Conservation (phyloP, 2,329 filamentous ascomycete species). For the Diaporthe sp. region DNA sequence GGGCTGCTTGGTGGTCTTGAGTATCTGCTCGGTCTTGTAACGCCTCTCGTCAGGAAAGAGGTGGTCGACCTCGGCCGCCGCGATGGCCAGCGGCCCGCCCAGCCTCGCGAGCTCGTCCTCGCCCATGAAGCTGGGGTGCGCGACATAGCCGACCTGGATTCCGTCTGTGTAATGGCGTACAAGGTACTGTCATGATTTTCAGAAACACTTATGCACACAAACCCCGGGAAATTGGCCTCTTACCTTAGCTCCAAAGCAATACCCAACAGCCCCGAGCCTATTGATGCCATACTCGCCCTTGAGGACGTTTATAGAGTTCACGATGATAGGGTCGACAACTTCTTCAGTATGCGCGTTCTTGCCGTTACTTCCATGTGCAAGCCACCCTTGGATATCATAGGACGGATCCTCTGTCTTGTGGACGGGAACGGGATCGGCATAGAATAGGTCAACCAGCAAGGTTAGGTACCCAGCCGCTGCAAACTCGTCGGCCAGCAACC, state of each 20-base stretch:
- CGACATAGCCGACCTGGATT: neutral
- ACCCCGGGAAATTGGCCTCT: neutral
- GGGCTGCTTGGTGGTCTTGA: neutral
- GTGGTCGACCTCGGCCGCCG: neutral
- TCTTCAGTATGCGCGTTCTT: neutral
- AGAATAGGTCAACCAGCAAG: conserved; percentile 2
- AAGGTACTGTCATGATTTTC: neutral
- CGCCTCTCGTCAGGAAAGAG: neutral
- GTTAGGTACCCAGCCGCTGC: neutral
- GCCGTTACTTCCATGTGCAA: neutral
- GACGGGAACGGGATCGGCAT: neutral
- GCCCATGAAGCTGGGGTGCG: neutral
- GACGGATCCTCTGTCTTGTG: neutral
- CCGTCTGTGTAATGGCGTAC: neutral
- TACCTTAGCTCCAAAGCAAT: conserved; percentile 3
- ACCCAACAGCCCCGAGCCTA: neutral
- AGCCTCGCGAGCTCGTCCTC: conserved; percentile 2
- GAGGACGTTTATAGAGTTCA: neutral
- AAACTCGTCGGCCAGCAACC: neutral
- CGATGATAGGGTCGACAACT: neutral
- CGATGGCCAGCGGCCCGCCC: neutral
- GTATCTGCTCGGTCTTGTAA: neutral
- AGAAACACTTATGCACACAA: too few relatives aligned
- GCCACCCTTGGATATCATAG: neutral
- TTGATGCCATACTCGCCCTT: neutral